These are phyloP conservation scores for Malassezia globosa DNA, from an alignment of 1,284 basidiomycete species.

Conservation along the genomic window DNA sequence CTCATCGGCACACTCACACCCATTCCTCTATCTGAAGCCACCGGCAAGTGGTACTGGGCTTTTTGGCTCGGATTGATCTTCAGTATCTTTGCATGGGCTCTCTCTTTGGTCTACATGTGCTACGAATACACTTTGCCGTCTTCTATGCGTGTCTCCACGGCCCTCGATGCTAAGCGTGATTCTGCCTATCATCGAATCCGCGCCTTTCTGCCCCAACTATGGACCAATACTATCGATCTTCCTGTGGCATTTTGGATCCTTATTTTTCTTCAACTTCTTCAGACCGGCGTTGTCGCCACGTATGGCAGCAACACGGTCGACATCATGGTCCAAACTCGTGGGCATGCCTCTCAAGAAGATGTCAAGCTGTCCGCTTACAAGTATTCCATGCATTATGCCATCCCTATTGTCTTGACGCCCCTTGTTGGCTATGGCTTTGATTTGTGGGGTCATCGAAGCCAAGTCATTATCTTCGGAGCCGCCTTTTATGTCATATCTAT, in stretches of 20 bases:
- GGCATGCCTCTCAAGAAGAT: constrained; percentile 35
- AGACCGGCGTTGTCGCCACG: constrained; percentile 47
- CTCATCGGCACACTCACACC: constrained; percentile 34
- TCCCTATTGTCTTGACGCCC: constrained; percentile 50
- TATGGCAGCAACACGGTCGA: constrained; percentile 49
- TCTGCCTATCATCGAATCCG: neutral
- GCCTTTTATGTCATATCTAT: constrained; percentile 38
- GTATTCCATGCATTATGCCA: constrained; percentile 46
- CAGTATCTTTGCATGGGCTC: constrained; percentile 28
- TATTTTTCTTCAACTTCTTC: constrained; percentile 37
- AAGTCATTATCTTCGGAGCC: neutral
- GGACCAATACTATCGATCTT: constrained; percentile 17
- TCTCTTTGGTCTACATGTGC: constrained; percentile 43
- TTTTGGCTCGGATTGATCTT: constrained; percentile 48
- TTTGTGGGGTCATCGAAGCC: neutral
- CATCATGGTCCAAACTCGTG: constrained; percentile 48
- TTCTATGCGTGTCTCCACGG: neutral
- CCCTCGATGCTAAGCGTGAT: neutral
- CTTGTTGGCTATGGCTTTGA: neutral
- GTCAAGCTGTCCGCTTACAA: constrained; percentile 49
- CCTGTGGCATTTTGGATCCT: constrained; percentile 42
- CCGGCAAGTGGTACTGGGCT: constrained; percentile 48
- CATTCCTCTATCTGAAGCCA: constrained; percentile 46
- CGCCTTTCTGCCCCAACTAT: neutral
- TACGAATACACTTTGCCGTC: constrained; percentile 28